These are phyloP conservation scores for Rhizopogon salebrosus DNA, from an alignment of 768 basidiomycete genomes.

Conservation along the genomic window DNA sequence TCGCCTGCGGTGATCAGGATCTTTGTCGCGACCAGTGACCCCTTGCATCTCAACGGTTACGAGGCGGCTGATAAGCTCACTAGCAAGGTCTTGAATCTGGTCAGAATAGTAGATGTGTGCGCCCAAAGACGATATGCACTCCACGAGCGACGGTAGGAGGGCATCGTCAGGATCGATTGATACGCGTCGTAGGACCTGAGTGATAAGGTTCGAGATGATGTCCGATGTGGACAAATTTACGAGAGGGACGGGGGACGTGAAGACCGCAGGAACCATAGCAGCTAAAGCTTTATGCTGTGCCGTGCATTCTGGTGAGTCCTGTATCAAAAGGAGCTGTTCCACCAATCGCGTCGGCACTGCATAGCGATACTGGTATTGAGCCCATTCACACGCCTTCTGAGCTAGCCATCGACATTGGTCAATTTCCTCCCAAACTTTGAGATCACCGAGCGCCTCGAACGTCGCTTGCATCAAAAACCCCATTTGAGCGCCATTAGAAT, in stretches of 20 bases:
- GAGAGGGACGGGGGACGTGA: slow-evolving; percentile 76
- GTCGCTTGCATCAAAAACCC: slow-evolving; percentile 66
- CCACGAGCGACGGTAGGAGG: slow-evolving; percentile 62
- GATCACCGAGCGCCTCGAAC: slow-evolving; percentile 61
- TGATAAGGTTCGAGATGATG: slow-evolving; percentile 73
- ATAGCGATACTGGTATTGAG: slow-evolving; percentile 91
- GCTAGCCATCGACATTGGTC: slow-evolving; percentile 83
- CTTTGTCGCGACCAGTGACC: slow-evolving; percentile 35
- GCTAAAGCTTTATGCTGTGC: slow-evolving; percentile 57
- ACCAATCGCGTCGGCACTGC: slow-evolving; percentile 82
- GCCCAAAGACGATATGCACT: slow-evolving; percentile 79
- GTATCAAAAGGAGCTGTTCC: slow-evolving; percentile 64
- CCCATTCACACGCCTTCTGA: slow-evolving; percentile 75
- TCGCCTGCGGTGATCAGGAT: slow-evolving; percentile 38
- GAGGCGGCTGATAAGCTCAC: slow-evolving; percentile 75
- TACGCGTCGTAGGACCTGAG: slow-evolving; percentile 66
- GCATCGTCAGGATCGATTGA: slow-evolving; percentile 56
- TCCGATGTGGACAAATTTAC: slow-evolving; percentile 91
- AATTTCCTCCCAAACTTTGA: slow-evolving; percentile 57
- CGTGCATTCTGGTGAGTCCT: slow-evolving; percentile 44
- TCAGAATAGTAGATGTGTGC: slow-evolving; percentile 94
- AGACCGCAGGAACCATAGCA: slow-evolving; percentile 78
- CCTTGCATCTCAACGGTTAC: slow-evolving; percentile 66
- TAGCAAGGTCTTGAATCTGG: slow-evolving; percentile 89
- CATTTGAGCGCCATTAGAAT: slow-evolving; percentile 74